A percentile compares a stretch with the other conserved stretches of the same genome.
These are phyloP conservation scores for Suillus clintonianus DNA, from an alignment of 768 basidiomycete genomes.

Conservation along the genomic window DNA sequence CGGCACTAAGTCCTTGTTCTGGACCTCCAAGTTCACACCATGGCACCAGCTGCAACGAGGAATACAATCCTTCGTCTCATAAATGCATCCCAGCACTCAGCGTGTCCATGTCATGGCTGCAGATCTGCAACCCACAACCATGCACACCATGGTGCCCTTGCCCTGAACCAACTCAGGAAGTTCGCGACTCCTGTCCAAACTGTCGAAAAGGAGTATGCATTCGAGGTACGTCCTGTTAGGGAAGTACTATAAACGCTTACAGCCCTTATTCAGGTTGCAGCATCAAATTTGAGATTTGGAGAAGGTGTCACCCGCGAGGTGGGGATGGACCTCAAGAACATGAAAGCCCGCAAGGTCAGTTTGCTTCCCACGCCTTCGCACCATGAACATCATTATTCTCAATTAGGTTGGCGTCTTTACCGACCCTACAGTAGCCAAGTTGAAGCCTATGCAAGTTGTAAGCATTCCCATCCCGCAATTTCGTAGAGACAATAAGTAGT, in stretches of 20 bases:
- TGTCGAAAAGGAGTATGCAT: slow-evolving; percentile 87
- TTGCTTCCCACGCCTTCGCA: background rate
- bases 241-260: background rate
- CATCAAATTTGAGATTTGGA: slow-evolving; percentile 86
- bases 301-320: slow-evolving; percentile 89
- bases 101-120: slow-evolving; percentile 81
- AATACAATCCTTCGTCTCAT: slow-evolving; percentile 73
- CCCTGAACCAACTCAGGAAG: slow-evolving; percentile 64
- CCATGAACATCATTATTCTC: slow-evolving; percentile 9
- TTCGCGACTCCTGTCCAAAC: slow-evolving; percentile 77
- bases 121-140: slow-evolving; percentile 43
- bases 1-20: slow-evolving; percentile 20
- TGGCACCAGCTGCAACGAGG: slow-evolving; percentile 52
- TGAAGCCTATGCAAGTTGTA: slow-evolving; percentile 82
- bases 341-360: slow-evolving; percentile 81
- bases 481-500: background rate
- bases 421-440: slow-evolving; percentile 79
- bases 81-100: slow-evolving; percentile 68
- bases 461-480: slow-evolving; percentile 23
- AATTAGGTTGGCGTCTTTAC: slow-evolving; percentile 90
- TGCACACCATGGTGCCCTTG: slow-evolving; percentile 35
- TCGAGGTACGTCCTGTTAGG: slow-evolving; percentile 59
- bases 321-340: slow-evolving; percentile 93
- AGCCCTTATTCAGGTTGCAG: slow-evolving; percentile 61
- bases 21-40: slow-evolving; percentile 9